Conservation (phyloP, 2,329 filamentous ascomycete species). For the Pyrenochaeta sp. region DNA sequence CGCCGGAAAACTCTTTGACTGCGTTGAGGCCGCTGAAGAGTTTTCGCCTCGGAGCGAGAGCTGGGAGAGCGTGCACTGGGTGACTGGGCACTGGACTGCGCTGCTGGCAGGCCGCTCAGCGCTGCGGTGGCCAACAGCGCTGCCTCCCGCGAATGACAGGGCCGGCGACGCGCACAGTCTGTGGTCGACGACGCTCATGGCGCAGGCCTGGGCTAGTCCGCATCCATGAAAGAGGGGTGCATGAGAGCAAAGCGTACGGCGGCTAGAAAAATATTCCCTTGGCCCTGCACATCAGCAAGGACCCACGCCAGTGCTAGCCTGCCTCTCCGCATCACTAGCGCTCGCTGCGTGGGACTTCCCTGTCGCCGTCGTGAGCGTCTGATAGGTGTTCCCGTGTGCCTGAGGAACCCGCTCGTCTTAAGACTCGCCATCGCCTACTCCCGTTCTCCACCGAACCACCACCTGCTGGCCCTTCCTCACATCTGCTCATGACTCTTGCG, state of each 20-base stretch:
- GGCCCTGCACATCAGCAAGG: slow-evolving; percentile 19
- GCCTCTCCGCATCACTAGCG: slow-evolving; percentile 9
- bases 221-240: slow-evolving; percentile 26
- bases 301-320: slow-evolving; percentile 18
- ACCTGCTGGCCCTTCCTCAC: no score
- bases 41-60: slow-evolving; percentile 7
- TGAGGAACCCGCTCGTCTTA: slow-evolving; percentile 27
- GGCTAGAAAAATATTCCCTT: slow-evolving; percentile 28
- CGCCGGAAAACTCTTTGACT: slow-evolving; percentile 16
- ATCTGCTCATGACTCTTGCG: slow-evolving; percentile 31
- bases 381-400: slow-evolving; percentile 27
- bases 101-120: slow-evolving; percentile 23
- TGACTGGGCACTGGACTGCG: slow-evolving; percentile 17
- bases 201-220: slow-evolving; percentile 16
- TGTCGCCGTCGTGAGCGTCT: no score
- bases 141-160: slow-evolving; percentile 25
- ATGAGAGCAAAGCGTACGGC: slow-evolving; percentile 21
- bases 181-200: slow-evolving; percentile 16
- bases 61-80: slow-evolving; percentile 13
- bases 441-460: slow-evolving; percentile 36
- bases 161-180: slow-evolving; percentile 26
- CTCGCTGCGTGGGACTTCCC: neutral
- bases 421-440: slow-evolving; percentile 37
- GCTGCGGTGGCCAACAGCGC: slow-evolving; percentile 24
- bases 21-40: no score